Evolutionary conservation across 768 basidiomycete species (phyloP), one percentile per base, ranked within the genome.

Genomic region (Hericium rajendrae): DNA sequence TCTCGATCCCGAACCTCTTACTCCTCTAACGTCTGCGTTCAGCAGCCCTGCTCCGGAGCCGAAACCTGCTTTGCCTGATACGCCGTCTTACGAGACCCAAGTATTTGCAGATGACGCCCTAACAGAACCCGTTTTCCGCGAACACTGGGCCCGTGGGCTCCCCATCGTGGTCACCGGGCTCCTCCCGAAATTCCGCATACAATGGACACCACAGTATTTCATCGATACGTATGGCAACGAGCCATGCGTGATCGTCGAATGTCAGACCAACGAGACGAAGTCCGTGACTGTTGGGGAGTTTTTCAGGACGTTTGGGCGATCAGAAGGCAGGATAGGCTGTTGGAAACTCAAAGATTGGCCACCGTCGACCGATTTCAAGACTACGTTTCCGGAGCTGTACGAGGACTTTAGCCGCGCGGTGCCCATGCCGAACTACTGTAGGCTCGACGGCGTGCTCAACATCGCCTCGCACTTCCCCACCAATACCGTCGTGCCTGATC

Each of bases 291-390:
- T 97, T 5, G 78, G 75, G 4, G 80, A 87, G 56, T 97, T 97
- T 71, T 97, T 97, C 66, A 71, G 72, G 10, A 68, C 70, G 70
- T 97, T 95, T 68, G 90, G 91, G 57, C 74, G 79, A 53, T 84
- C 84, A 54, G 77, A 77, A 60, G 79, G 69, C 8, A 74, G 82
- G 53, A 72, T 63, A 18, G 77, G 79, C 32, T 85, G 79, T 55
- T 77, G 83, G 82, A 92, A 92, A 70, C 70, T 94, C 58, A 92
- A 91, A 81, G 94, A 98, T 71, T 98, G 94, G 94, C 94, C 94
- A 3, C 82, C 90, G 0, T 84, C 86, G 9, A 78, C 82, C 2
- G 93, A 95, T 61, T 95, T 98, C 73, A 85, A 84, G 66, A 75
- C 78, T 2, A 80, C 82, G 2, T 92, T 93, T 67, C 94, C 94